Base-by-base conservation (phyloP, 169 alveolate genomes). In the Babesia ovis region DNA sequence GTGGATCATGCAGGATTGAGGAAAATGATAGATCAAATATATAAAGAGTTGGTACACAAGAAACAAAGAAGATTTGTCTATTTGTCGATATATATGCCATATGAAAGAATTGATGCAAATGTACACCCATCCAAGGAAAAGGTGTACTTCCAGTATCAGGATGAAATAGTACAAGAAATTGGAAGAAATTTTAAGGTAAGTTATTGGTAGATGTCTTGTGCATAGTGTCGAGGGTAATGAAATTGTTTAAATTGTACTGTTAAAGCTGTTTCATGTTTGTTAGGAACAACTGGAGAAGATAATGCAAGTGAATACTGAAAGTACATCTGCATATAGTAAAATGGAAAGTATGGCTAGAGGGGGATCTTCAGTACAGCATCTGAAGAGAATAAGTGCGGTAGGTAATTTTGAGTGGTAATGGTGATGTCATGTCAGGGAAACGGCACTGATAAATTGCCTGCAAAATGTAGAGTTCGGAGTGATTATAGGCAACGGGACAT, bases 111-210 rank as follows among this genome's bases (percentile, higher is more conserved):
- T 23, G 99, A 98, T 83, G 98, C 97, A 14, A 98, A 98, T 86
- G 99, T 98, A 0, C 99, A 97, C 70, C 99, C 99, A 14, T 95
- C 98, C 37, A 98, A 98, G 87, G 95, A 93, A 68, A 90, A 90
- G 70, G 97, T 97, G 0, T 86, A 84, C 58, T 94, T 96, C 68
- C 76, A 91, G 55, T 77, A 94, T 73, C 97, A 96, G 59, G 92
- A 84, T 16, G 95, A 92, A 51, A 86, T 92, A 0, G 54, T 89
- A 2, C 70, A 77, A 35, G 90, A 85, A 25, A 86, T 94, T 12
- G 68, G 70, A 1, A 69, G 43, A 46, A 71, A 57, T 25, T 74
- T 92, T 2, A 85, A 68, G 45, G 90, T 89, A 20, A 29, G 81
- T 39, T 48, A 0, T 11, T n/a, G 18, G n/a, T n/a, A 11, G 2